A percentile compares a stretch with the other conserved stretches of the same genome.
phyloP scores from a whole-genome alignment of 169 alveolate species.

The Plasmodium gallinaceum region DNA sequence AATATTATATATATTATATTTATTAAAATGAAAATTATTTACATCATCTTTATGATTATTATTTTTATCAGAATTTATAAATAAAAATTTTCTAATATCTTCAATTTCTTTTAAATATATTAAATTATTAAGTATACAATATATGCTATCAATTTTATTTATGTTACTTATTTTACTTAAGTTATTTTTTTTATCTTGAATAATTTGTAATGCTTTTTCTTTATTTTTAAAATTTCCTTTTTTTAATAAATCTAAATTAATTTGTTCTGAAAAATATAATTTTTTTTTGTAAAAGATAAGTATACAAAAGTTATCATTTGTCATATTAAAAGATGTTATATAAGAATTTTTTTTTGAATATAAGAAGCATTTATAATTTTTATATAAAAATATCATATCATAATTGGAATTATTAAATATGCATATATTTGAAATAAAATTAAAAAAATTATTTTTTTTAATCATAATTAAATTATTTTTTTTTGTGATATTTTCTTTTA shows the following conservation, averaged over 20 bases:
- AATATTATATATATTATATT: background rate
- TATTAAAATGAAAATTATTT: background rate
- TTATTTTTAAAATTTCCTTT: background rate
- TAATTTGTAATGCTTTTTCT: conserved; percentile 3
- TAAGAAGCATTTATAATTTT: conserved; percentile 13
- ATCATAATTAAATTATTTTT: conserved; percentile 5
- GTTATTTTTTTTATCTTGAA: background rate
- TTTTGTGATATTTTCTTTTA: background rate
- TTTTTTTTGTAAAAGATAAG: conserved; percentile 40
- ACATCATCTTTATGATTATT: background rate
- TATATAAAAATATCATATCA: conserved; percentile 37
- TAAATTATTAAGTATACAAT: background rate
- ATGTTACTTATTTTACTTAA: background rate
- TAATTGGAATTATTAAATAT: conserved; percentile 35
- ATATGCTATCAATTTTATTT: background rate
- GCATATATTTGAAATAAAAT: conserved; percentile 33
- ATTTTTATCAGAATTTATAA: background rate
- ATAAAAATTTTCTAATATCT: background rate
- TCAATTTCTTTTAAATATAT: conserved; percentile 2
- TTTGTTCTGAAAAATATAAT: conserved; percentile 6
- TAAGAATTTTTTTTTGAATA: conserved; percentile 35
- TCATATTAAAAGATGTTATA: conserved; percentile 4
- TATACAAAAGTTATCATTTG: conserved; percentile 16
- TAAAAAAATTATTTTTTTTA: background rate
- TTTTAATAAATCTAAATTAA: background rate